Evolutionary conservation across 2,329 filamentous ascomycete genomes (phyloP), one percentile per base, ranked within the genome.

Genomic region (Apiospora hydei): DNA sequence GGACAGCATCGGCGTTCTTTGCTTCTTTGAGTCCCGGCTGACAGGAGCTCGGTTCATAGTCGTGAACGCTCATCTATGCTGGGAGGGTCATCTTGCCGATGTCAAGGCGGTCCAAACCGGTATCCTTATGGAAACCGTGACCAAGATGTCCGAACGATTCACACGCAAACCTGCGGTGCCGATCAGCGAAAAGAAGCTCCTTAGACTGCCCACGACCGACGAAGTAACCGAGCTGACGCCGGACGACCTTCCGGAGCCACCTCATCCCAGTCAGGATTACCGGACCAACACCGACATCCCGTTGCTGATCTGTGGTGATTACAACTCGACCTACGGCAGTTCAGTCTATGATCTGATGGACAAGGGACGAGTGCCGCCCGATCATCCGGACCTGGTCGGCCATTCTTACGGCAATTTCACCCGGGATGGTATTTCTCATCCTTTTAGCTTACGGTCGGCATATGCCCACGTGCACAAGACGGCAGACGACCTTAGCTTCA

Each of bases 101-200:
- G 96, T 99, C 83, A 99, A 99, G 85, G 88, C 98, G 61, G 94
- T 99, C 34, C 96, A 99, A 84, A 96, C 94, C 0, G 96, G 95
- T 72, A 97, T 99, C 75, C 82, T 99, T 75, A 94, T 99, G 92
- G 96, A 98, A 79, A 91, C 95, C 71, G 89, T 99, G 66, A 93
- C 92, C 11, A 96, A 95, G 81, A 86, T 96, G 69, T 93, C 95
- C 0, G 94, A 98, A 76, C 92, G 91, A 77, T 99, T 96, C 82
- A 90, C 93, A 21, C 91, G 94, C 73, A 91, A 89, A 87, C 92
- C 94, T 6, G 83, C 95, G 0, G 71, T 80, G 30, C 73, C 79
- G 8, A 91, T 93, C 77, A 95, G 92, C 75, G 95, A 98, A 83
- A 98, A 97, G 86, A 89, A 87, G 83, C 84, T 87, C 77, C 87